phyloP scores from a whole-genome alignment of 2,329 filamentous ascomycete genomes.

The Microcyclospora tardicrescens region DNA sequence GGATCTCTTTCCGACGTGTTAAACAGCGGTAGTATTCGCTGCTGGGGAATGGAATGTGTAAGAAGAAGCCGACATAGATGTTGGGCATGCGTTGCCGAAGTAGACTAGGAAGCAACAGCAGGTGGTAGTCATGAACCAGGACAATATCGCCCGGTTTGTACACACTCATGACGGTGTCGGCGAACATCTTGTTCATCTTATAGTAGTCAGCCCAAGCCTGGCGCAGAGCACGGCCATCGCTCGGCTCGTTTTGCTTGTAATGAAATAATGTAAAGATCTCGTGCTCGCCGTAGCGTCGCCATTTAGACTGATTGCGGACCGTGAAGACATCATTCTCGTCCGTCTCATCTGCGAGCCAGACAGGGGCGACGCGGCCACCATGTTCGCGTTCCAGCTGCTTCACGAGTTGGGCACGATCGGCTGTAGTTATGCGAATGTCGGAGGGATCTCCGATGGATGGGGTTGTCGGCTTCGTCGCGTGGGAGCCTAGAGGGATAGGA shows the following conservation, averaged over 20 bases:
- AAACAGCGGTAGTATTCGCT: conserved; percentile 90
- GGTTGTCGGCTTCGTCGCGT: conserved; percentile 21
- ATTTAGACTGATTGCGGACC: conserved; percentile 70
- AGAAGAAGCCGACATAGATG: conserved; percentile 88
- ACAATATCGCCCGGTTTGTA: conserved; percentile 91
- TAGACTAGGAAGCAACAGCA: conserved; percentile 79
- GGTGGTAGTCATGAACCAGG: conserved; percentile 86
- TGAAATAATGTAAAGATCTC: conserved; percentile 89
- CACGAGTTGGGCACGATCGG: conserved; percentile 62
- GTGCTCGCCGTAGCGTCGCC: conserved; percentile 82
- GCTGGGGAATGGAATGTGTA: conserved; percentile 89
- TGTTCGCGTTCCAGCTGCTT: conserved; percentile 58
- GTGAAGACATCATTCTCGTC: conserved; percentile 54
- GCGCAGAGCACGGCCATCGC: conserved; percentile 68
- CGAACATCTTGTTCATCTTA: conserved; percentile 83
- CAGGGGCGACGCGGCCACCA: conserved; percentile 67
- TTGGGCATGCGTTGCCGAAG: conserved; percentile 74
- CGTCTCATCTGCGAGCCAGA: conserved; percentile 74
- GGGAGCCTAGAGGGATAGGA: conserved; percentile 60
- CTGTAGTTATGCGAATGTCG: conserved; percentile 55
- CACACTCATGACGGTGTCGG: conserved; percentile 71
- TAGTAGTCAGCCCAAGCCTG: conserved; percentile 87
- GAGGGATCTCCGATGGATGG: conserved; percentile 37
- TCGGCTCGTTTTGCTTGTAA: conserved; percentile 88
- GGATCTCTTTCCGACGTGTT: conserved; percentile 73